Base-by-base conservation (phyloP, 169 alveolate species). In the Plasmodium blacklocki region DNA sequence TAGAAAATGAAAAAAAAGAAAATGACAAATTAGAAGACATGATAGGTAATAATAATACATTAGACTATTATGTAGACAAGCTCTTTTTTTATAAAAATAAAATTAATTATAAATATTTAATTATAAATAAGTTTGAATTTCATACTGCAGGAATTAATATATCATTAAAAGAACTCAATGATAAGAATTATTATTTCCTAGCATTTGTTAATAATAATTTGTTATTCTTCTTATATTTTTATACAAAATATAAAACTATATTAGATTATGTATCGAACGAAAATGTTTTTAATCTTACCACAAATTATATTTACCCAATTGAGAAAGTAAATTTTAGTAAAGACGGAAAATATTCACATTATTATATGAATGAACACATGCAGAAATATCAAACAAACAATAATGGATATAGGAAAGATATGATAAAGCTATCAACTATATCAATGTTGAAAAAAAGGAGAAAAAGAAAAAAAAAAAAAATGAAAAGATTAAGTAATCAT, bases 191-290 rank as follows among this genome's bases (percentile, higher is more conserved):
- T 18, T 83, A 83, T 49, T 83, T 83, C 39, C 19, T 83, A 54
- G 73, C 74, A 50, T 83, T 83, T 63, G 26, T 83, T 68, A 83
- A 49, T 83, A 68, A 26, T 32, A 68, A 83, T 26, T 83, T 83
- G 64, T 19, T 83, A 11, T 83, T 83, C 49, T 83, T 83, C 64
- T 58, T 83, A 58, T 83, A 83, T 68, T 83, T 83, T 43, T 83
- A 83, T 49, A 54, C 91, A 47, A 83, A 68, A 49, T 83, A 83
- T 68, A 83, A 56, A 15, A 83, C 72, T 8, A 43, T 56, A 11
- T 45, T 83, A 62, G 59, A 83, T 83, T 83, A 56, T 29, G 49
- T 45, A 15, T 67, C 85, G 2, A 83, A 32, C 7, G 91, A 83
- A 29, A 50, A 67, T 5, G 26, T 59, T 7, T 83, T 68, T 29